Conservation (phyloP, 257 asterid genomes). For the Rauvolfia tetraphylla region DNA sequence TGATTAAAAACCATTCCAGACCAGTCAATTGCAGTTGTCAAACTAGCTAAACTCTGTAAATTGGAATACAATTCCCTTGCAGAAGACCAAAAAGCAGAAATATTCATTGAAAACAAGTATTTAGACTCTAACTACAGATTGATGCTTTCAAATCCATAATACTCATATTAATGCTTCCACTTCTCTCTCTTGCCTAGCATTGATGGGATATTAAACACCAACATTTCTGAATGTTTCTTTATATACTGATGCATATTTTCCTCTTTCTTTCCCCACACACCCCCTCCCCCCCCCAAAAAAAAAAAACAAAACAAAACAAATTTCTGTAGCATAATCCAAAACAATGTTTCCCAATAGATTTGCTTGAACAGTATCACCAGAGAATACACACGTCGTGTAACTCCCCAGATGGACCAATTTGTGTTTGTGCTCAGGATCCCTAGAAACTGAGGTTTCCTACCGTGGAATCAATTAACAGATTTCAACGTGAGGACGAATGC, state of each 20-base stretch:
- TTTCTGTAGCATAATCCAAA: neutral
- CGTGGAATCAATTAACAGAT: neutral
- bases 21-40: neutral
- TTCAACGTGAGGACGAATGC: neutral
- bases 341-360: neutral
- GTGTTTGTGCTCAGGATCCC: neutral
- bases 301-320: neutral
- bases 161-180: neutral
- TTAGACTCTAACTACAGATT: no score
- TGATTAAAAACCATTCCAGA: neutral
- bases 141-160: neutral
- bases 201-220: neutral
- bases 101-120: no score
- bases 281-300: neutral
- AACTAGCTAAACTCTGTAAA: neutral
- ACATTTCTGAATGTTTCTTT: neutral
- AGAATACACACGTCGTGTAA: neutral
- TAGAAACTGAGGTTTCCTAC: neutral
- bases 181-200: neutral
- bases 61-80: neutral
- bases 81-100: neutral
- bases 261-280: neutral
- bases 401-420: neutral
- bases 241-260: neutral
- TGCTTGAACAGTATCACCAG: neutral